Evolutionary conservation across 2,329 filamentous ascomycete species (phyloP).

Genomic region (Talaromyces funiculosus): DNA sequence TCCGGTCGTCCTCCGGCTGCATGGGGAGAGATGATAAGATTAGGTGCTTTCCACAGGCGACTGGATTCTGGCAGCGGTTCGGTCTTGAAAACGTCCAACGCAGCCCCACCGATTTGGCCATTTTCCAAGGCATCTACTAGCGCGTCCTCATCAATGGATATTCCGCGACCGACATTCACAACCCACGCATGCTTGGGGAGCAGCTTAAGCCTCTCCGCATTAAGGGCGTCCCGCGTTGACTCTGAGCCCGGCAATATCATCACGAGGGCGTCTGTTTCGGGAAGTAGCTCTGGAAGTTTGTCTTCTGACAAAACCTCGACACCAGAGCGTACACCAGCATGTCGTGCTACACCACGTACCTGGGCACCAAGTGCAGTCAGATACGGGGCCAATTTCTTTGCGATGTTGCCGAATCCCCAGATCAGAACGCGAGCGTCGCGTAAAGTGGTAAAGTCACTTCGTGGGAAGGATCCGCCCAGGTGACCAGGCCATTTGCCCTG

Average conservation of each 20-base stretch:
- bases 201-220: constrained; percentile 47
- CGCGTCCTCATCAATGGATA: constrained; percentile 56
- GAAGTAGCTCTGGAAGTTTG: constrained; percentile 48
- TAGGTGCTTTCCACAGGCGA: constrained; percentile 63
- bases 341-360: constrained; percentile 55
- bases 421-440: constrained; percentile 54
- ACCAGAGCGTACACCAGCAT: constrained; percentile 53
- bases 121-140: constrained; percentile 56
- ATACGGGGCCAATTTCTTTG: constrained; percentile 54
- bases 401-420: constrained; percentile 65
- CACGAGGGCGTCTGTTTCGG: constrained; percentile 58
- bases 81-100: constrained; percentile 72
- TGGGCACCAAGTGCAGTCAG: constrained; percentile 52
- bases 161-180: constrained; percentile 62
- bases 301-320: constrained; percentile 55
- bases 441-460: constrained; percentile 54
- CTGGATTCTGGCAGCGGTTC: constrained; percentile 67
- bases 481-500: constrained; percentile 55
- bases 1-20: constrained; percentile 47
- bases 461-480: constrained; percentile 55
- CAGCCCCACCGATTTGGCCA: constrained; percentile 58
- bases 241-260: constrained; percentile 60
- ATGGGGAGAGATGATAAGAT: constrained; percentile 41
- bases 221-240: constrained; percentile 52
- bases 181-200: constrained; percentile 60